phyloP scores from a whole-genome alignment of 2,329 filamentous ascomycete genomes.

The Mycosphaerella sp. region DNA sequence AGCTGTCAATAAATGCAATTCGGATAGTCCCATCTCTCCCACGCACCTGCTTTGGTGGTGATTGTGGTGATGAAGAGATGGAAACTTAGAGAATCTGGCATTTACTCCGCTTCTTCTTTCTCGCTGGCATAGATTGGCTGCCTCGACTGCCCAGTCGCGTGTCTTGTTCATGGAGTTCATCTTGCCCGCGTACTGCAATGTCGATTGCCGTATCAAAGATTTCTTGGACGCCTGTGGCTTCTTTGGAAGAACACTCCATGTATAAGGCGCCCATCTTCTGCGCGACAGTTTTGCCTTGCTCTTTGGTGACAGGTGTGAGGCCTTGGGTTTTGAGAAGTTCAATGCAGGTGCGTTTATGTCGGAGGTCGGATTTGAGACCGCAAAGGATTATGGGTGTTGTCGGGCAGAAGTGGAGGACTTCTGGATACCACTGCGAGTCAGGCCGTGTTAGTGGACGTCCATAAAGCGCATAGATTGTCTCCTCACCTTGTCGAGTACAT shows the following conservation, averaged over 20 bases:
- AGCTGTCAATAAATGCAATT: slow-evolving; percentile 15
- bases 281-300: slow-evolving; percentile 82
- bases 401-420: slow-evolving; percentile 97
- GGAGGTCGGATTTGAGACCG: slow-evolving; percentile 93
- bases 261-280: slow-evolving; percentile 92
- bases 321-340: slow-evolving; percentile 98
- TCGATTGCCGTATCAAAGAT: slow-evolving; percentile 91
- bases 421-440: slow-evolving; percentile 79
- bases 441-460: slow-evolving; percentile 13
- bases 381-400: slow-evolving; percentile 94
- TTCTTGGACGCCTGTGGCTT: slow-evolving; percentile 92
- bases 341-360: slow-evolving; percentile 91
- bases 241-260: slow-evolving; percentile 98
- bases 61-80: slow-evolving; percentile 1
- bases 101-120: slow-evolving; percentile 77
- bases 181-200: slow-evolving; percentile 72
- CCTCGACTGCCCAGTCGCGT: slow-evolving; percentile 37
- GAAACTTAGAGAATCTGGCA: slow-evolving; percentile 65
- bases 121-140: slow-evolving; percentile 35
- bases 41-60: slow-evolving; percentile 2
- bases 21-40: neutral
- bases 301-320: slow-evolving; percentile 84
- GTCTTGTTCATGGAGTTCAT: slow-evolving; percentile 37
- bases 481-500: slow-evolving; percentile 94
- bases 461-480: neutral